Evolutionary conservation across 2,329 filamentous ascomycete genomes (phyloP).

Genomic region (Diaporthe sp.): DNA sequence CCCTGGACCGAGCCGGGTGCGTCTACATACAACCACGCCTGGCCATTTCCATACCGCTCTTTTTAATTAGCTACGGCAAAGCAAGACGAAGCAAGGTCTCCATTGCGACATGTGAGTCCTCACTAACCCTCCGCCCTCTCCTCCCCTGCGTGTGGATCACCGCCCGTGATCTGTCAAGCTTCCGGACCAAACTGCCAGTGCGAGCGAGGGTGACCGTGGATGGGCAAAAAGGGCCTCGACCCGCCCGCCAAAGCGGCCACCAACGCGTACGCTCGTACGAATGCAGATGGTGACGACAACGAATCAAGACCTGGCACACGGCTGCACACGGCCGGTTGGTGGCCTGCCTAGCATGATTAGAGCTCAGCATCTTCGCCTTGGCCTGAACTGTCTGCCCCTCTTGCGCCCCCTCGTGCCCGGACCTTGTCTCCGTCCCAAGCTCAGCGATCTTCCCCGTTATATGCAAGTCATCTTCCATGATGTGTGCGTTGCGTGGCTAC

Average conservation of each 20-base stretch:
- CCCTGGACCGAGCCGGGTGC: constrained; percentile 5
- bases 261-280: constrained; percentile 30
- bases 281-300: constrained; percentile 23
- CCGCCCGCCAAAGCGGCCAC: constrained; percentile 31
- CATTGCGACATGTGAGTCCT: constrained; percentile 28
- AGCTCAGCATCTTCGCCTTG: constrained; percentile 21
- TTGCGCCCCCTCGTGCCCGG: background rate
- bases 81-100: constrained; percentile 4
- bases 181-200: constrained; percentile 7
- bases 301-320: constrained; percentile 5
- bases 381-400: constrained; percentile 22
- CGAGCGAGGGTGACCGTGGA: background rate
- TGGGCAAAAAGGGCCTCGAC: constrained; percentile 14
- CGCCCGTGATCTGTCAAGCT: background rate
- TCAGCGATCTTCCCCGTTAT: background rate
- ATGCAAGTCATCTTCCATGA: constrained; percentile 20
- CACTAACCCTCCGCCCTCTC: background rate
- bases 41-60: constrained; percentile 7
- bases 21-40: background rate
- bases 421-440: background rate
- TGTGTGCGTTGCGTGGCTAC: constrained; percentile 8
- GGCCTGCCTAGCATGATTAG: constrained; percentile 23
- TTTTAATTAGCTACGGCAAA: constrained; percentile 3
- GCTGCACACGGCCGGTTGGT: constrained; percentile 23
- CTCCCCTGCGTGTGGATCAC: background rate